Percentiles rank a stretch among this genome's conserved stretches.
phyloP scores from a whole-genome alignment of 164 flowering plant genomes.

The Pachysandra terminalis region DNA sequence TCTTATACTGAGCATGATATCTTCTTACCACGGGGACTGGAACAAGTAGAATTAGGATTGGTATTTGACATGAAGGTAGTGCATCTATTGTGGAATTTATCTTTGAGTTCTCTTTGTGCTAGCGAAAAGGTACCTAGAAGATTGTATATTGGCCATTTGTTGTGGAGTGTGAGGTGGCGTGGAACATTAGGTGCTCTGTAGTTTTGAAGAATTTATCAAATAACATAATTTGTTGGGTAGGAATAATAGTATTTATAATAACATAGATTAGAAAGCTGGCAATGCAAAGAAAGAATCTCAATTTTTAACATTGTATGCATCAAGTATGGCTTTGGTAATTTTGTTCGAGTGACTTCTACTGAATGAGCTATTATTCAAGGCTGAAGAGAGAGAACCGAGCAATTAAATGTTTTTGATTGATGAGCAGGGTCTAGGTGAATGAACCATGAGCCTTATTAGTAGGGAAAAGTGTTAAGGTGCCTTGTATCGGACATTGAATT shows the following conservation, averaged over 20 bases:
- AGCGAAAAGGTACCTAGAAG: background rate
- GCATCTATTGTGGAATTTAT: background rate
- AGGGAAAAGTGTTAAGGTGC: too few relatives aligned
- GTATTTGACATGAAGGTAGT: too few relatives aligned
- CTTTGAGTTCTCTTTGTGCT: background rate
- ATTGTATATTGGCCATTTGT: background rate
- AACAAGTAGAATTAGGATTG: too few relatives aligned
- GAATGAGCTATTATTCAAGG: background rate
- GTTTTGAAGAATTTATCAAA: background rate
- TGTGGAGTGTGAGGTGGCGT: background rate
- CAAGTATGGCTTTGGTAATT: background rate
- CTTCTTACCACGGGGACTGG: too few relatives aligned
- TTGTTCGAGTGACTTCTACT: background rate
- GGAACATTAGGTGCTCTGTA: background rate
- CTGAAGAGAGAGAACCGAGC: too few relatives aligned
- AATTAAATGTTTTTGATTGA: too few relatives aligned
- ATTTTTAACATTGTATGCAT: background rate
- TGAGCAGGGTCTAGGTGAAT: too few relatives aligned
- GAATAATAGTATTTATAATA: too few relatives aligned
- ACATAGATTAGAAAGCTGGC: background rate
- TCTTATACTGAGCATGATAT: too few relatives aligned
- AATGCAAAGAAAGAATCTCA: too few relatives aligned
- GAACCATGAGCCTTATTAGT: too few relatives aligned
- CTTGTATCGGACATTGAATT: too few relatives aligned
- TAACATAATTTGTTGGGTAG: background rate